Conservation (phyloP, 495 filamentous ascomycete genomes). For the Recurvomyces mirabilis region DNA sequence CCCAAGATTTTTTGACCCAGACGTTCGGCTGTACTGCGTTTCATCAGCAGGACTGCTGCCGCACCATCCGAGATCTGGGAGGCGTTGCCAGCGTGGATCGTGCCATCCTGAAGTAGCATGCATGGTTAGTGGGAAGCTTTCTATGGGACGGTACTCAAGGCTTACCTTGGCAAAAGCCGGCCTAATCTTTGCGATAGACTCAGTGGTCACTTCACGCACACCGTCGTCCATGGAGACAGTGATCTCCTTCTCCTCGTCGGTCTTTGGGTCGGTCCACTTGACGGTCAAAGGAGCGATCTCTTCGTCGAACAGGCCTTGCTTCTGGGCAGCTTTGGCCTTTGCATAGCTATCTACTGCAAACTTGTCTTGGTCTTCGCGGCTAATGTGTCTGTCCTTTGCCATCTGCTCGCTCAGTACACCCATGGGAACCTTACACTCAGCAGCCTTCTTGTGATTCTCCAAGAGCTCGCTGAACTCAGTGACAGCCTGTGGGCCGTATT, state of each 20-base stretch:
- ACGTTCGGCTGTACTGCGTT: conserved; percentile 76
- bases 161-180: conserved; percentile 68
- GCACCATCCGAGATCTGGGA: conserved; percentile 93
- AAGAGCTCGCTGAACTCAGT: conserved; percentile 91
- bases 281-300: conserved; percentile 84
- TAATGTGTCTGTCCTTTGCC: conserved; percentile 71
- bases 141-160: not conserved
- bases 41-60: conserved; percentile 91
- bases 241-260: conserved; percentile 72
- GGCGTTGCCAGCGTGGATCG: conserved; percentile 93
- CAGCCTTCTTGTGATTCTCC: conserved; percentile 68
- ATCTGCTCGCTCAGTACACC: conserved; percentile 88
- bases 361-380: conserved; percentile 65
- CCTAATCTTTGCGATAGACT: conserved; percentile 78
- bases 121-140: no score
- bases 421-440: conserved; percentile 98
- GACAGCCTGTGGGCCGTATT: conserved; percentile 85
- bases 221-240: conserved; percentile 82
- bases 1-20: conserved; percentile 82
- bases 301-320: conserved; percentile 78
- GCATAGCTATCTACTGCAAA: conserved; percentile 86
- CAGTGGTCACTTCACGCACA: conserved; percentile 69
- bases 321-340: conserved; percentile 78
- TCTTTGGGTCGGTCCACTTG: conserved; percentile 79
- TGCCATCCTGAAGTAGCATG: conserved; percentile 20